Percentiles rank a stretch among this genome's conserved stretches.
These are phyloP conservation scores for Gossypium bickii DNA, from an alignment of 345 rosid genomes.

Conservation along the genomic window DNA sequence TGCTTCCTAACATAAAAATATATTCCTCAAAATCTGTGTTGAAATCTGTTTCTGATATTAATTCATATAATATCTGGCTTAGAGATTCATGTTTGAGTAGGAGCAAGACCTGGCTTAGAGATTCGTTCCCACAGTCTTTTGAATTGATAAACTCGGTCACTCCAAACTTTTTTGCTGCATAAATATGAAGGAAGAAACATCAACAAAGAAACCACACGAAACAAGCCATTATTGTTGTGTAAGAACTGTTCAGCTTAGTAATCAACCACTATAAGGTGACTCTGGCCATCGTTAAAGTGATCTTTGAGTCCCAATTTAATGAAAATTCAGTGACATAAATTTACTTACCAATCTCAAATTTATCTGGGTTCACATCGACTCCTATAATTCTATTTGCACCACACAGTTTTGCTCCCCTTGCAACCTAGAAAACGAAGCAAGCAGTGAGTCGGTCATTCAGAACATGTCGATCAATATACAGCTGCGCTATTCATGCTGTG, in stretches of 20 bases:
- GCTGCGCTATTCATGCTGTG: too few species aligned
- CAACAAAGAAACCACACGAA: not conserved
- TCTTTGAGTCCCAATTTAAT: not conserved
- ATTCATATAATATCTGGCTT: too few species aligned
- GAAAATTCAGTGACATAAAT: not conserved
- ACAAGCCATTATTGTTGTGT: not conserved
- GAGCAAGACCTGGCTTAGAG: conserved; percentile 56
- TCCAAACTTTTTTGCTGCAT: conserved; percentile 63
- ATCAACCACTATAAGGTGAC: not conserved
- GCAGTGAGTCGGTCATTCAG: not conserved
- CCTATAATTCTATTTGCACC: conserved; percentile 82
- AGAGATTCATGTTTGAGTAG: too few species aligned
- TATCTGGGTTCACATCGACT: conserved; percentile 57
- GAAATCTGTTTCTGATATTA: too few species aligned
- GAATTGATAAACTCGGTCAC: conserved; percentile 66
- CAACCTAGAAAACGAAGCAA: conserved; percentile 46
- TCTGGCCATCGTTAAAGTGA: not conserved
- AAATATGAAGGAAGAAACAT: conserved; percentile 10
- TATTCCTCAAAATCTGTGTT: too few species aligned
- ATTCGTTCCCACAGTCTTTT: conserved; percentile 37
- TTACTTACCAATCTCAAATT: conserved; percentile 62
- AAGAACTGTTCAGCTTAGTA: not conserved
- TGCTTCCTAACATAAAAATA: too few species aligned
- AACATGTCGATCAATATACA: too few species aligned
- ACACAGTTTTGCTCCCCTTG: conserved; percentile 74